Evolutionary conservation across 2,329 filamentous ascomycete species (phyloP), one percentile per base, ranked within the genome.

Genomic region (Colletotrichum brevisporum): DNA sequence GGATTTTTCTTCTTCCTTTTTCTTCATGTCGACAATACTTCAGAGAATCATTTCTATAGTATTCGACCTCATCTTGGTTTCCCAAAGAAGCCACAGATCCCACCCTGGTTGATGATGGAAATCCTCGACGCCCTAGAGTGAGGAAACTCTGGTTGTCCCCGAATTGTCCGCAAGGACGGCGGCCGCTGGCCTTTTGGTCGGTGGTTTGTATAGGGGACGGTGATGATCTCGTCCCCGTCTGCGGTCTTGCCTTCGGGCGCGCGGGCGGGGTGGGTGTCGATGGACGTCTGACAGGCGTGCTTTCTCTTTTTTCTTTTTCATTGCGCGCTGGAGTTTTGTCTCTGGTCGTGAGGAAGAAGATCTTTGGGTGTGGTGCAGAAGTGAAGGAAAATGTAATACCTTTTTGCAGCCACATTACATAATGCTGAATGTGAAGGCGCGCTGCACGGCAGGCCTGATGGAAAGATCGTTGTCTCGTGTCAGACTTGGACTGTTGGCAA

Each of bases 41-140:
- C 67, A 69, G 83, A 94, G 93, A 95, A 95, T 95, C 93, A 94
- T 93, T 97, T 97, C 92, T 97, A 95, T 94, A 97, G 94, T 95
- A 91, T 88, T 93, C 90, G 90, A 94, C 92, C 88, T 87, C 88
- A 90, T 94, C 93, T 96, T 92, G 94, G 90, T 92, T 95, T 89
- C 90, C 90, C 88, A 94, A 89, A 92, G 88, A 88, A 97, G 94
- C 93, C 89, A 94, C 92, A 95, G 92, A 94, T 89, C 90, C 90
- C 89, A 95, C 91, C 92, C 93, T 94, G 93, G 93, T 92, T 93
- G 94, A 97, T 96, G 94, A 97, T 82, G 83, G 78, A 93, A 89
- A 91, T 93, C 93, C 92, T 93, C 93, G 90, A 86, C 88, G 85
- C 92, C 92, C 91, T 89, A 93, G 92, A 94, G 93, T 96, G 93